Evolutionary conservation across 2,329 filamentous ascomycete species (phyloP), one percentile per base, ranked within the genome.

Genomic region (Colletotrichum echinochloae): DNA sequence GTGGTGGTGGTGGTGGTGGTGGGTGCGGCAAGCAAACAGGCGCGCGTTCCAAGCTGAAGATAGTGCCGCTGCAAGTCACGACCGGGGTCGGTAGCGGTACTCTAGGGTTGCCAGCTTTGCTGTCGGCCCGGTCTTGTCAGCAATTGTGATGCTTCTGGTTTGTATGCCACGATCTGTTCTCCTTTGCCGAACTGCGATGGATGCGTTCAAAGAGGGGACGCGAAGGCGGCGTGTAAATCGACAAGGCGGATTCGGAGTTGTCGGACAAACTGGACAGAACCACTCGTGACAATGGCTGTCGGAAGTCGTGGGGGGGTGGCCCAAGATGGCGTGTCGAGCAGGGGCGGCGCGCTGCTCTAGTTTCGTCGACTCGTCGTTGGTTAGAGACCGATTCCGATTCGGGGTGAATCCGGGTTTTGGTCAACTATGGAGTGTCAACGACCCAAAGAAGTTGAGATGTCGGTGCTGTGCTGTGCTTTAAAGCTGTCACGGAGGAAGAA

Each of bases 1-100:
- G 28, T 39, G 39, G 41, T 33, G 26, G 57, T 28, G 64, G 33
- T 60, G 35, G 56, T 51, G 33, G 33, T 60, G 46, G 51, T 68
- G 65, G 60, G 44, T 57, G 61, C 52, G 37, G 65, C 60, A 65
- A 64, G 51, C 26, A 51, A 46, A 63, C 60, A 68, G 60, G 51
- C 60, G 60, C 60, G 65, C 51, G 60, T 41, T 65, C 60, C 18
- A 57, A 41, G 63, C 51, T 23, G 52, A 41, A 68, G 65, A 51
- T 35, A 56, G 57, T 51, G 48, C 39, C 30, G 48, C 62, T 70
- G 66, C 66, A 56, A 49, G 62, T 23, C 28, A 18, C 44, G 57
- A 66, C 62, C 56, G 66, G 66, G 66, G 26, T 41, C 33, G 62
- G 51, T 35, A 35, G 30, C 30, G 35, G 30, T 30, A 35, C 33